Conservation (phyloP, 2,329 filamentous ascomycete genomes). For the Xylaria sp. region DNA sequence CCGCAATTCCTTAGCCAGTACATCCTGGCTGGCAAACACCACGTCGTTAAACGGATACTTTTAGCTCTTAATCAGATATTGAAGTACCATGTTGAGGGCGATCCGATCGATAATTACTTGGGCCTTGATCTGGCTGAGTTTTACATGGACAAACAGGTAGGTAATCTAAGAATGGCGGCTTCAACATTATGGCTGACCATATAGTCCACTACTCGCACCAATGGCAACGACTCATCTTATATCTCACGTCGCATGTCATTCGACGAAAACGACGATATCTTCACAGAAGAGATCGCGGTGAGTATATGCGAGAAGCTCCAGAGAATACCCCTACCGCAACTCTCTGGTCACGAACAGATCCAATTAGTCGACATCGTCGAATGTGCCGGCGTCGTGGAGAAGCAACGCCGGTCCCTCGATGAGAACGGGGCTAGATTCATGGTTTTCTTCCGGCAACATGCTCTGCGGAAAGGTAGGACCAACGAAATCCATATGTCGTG, state of each 20-base stretch:
- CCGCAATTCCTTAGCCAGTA: constrained; percentile 86
- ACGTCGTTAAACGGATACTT: constrained; percentile 66
- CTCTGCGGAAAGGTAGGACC: constrained; percentile 60
- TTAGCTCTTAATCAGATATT: constrained; percentile 67
- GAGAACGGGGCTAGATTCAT: constrained; percentile 84
- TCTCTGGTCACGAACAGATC: constrained; percentile 82
- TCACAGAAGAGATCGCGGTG: constrained; percentile 66
- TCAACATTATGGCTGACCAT: constrained; percentile 13
- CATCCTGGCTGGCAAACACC: constrained; percentile 71
- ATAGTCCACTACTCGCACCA: constrained; percentile 17
- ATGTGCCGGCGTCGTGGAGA: constrained; percentile 77
- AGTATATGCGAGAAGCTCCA: constrained; percentile 73
- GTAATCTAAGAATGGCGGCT: constrained; percentile 10
- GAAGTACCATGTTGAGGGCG: constrained; percentile 78
- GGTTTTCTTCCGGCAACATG: constrained; percentile 79
- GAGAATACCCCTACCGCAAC: constrained; percentile 66
- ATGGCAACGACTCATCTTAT: constrained; percentile 33
- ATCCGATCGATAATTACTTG: constrained; percentile 72
- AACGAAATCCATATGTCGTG: constrained; percentile 63
- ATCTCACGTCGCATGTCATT: constrained; percentile 35
- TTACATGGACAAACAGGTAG: constrained; percentile 38
- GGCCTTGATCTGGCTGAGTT: constrained; percentile 60
- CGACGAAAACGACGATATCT: constrained; percentile 53
- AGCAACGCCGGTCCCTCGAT: constrained; percentile 82
- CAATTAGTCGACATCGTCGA: constrained; percentile 79